A percentile compares a stretch with the other conserved stretches of the same genome.
Conservation (phyloP, 371 early-diverging fungal species). For the Mucor ambiguus region DNA sequence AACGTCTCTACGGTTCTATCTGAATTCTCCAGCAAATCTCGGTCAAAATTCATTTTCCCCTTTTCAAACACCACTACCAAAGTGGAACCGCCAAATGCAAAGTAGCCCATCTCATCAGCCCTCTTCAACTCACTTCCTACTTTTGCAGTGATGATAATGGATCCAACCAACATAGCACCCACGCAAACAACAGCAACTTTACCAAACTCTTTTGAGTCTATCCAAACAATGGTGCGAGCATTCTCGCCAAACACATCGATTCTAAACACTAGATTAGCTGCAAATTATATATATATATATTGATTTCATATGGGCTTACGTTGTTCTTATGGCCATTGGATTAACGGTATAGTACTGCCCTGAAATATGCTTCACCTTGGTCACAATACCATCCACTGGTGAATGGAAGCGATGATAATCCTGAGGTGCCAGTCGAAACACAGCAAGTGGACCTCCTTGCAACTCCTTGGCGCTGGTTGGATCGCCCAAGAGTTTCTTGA, state of each 20-base stretch:
- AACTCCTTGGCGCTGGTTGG: constrained; percentile 45
- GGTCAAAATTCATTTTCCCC: constrained; percentile 59
- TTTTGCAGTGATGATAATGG: constrained; percentile 46
- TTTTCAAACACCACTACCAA: constrained; percentile 64
- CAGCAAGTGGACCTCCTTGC: constrained; percentile 62
- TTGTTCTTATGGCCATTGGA: constrained; percentile 79
- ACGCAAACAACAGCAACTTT: constrained; percentile 47
- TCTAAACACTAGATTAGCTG: constrained; percentile 7
- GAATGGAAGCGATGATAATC: constrained; percentile 82
- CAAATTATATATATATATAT: constrained; percentile 33
- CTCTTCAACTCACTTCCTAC: constrained; percentile 45
- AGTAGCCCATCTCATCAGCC: constrained; percentile 72
- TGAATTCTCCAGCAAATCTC: constrained; percentile 58
- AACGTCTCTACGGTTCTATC: constrained; percentile 57
- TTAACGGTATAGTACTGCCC: constrained; percentile 42
- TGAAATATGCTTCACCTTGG: constrained; percentile 23
- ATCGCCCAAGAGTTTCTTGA: constrained; percentile 55
- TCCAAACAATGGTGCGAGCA: constrained; percentile 44
- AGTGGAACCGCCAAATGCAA: constrained; percentile 69
- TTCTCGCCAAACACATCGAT: constrained; percentile 59
- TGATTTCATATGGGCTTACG: constrained; percentile 32
- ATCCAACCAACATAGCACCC: constrained; percentile 54
- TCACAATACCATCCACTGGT: constrained; percentile 64
- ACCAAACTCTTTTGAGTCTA: constrained; percentile 28
- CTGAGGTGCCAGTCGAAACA: constrained; percentile 79